These are phyloP conservation scores for Euclidium syriacum DNA, from an alignment of 345 rosid species.

Conservation along the genomic window DNA sequence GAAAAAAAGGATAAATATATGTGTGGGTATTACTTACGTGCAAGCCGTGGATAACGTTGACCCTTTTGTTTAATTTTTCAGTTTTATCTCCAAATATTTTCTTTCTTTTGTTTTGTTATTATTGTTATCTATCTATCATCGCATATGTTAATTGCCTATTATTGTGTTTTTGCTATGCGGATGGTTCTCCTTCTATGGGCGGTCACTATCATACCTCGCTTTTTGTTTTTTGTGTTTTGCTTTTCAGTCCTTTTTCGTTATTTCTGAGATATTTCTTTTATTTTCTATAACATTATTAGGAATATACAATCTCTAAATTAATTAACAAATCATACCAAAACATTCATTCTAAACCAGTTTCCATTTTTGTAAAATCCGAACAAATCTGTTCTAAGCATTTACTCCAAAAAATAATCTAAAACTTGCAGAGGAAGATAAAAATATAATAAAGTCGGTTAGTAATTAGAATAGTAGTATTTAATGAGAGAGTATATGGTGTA, in stretches of 20 bases:
- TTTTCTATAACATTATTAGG: neutral
- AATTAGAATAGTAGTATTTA: neutral
- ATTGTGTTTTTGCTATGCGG: conserved; percentile 15
- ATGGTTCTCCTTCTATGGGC: conserved; percentile 20
- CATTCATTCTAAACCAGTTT: neutral
- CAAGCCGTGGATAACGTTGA: conserved; percentile 39
- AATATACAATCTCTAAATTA: neutral
- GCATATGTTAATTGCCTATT: conserved; percentile 30
- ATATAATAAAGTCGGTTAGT: conserved; percentile 17
- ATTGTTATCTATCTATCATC: conserved; percentile 11
- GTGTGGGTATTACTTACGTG: conserved; percentile 34
- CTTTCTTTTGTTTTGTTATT: neutral
- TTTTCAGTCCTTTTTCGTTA: neutral
- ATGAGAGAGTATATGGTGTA: neutral
- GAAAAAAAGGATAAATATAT: conserved; percentile 11
- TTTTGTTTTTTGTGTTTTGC: neutral
- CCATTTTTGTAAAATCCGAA: neutral
- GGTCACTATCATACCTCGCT: conserved; percentile 11
- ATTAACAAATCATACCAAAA: neutral
- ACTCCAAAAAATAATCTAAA: neutral
- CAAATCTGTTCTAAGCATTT: neutral
- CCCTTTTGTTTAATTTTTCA: conserved; percentile 10
- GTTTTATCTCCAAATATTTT: conserved; percentile 6
- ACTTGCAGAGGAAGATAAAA: neutral
- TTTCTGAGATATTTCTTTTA: neutral